These are phyloP conservation scores for Pseudopediastrum boryanum DNA, from an alignment of 139 green algal species.

Conservation along the genomic window DNA sequence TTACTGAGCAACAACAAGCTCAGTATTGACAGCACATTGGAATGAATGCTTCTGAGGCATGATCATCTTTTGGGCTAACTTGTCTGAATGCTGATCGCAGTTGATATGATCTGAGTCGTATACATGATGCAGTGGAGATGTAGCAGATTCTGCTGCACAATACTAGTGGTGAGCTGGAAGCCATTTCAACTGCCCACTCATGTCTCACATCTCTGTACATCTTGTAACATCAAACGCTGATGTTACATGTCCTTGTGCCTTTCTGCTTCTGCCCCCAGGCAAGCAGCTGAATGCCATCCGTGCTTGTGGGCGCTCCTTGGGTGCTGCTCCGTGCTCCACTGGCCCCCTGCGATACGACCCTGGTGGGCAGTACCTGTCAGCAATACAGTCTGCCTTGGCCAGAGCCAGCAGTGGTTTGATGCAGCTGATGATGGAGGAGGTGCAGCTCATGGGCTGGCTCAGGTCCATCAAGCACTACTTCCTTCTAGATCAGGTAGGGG, in stretches of 20 bases:
- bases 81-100: no score
- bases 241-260: no score
- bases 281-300: constrained; percentile 92
- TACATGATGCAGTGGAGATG: no score
- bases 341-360: constrained; percentile 36
- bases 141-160: no score
- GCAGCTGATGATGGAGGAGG: constrained; percentile 59
- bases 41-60: no score
- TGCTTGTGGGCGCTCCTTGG: constrained; percentile 67
- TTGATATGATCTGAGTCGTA: no score
- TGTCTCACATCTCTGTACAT: not conserved
- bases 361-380: not conserved
- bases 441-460: constrained; percentile 63
- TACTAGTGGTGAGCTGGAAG: no score
- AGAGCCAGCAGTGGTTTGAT: constrained; percentile 67
- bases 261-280: constrained; percentile 50
- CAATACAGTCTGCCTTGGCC: constrained; percentile 57
- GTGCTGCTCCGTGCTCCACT: constrained; percentile 35
- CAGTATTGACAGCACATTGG: no score
- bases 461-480: constrained; percentile 90
- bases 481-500: constrained; percentile 76
- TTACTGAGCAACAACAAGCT: no score
- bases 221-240: no score
- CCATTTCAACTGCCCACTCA: no score
- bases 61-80: no score